phyloP scores from a whole-genome alignment of 495 filamentous ascomycete species.

The Xylaria grammica region DNA sequence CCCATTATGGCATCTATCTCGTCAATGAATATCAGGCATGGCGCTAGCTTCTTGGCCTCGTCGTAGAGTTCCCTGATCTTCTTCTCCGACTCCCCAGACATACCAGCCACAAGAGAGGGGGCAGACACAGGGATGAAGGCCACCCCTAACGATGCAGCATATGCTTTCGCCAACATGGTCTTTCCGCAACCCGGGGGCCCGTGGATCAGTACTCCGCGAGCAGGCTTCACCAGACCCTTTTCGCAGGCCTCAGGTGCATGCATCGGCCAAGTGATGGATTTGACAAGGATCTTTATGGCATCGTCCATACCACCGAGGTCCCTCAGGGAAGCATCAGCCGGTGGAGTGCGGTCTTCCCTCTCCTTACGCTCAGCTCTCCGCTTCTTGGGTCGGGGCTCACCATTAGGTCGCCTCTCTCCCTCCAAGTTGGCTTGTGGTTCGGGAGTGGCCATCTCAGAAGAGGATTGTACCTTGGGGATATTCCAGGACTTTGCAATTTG shows the following conservation, averaged over 20 bases:
- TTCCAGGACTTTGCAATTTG: conserved; percentile 60
- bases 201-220: conserved; percentile 88
- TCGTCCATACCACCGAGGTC: conserved; percentile 88
- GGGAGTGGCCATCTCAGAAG: conserved; percentile 20
- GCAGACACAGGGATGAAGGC: conserved; percentile 89
- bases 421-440: conserved; percentile 25
- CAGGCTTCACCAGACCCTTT: conserved; percentile 72
- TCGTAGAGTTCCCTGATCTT: conserved; percentile 90
- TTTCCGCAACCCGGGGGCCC: conserved; percentile 96
- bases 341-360: conserved; percentile 60
- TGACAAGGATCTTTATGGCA: conserved; percentile 75
- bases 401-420: conserved; percentile 59
- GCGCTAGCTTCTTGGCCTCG: conserved; percentile 84
- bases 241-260: conserved; percentile 59
- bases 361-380: conserved; percentile 54
- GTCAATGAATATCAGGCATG: conserved; percentile 93
- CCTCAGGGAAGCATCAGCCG: conserved; percentile 73
- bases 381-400: conserved; percentile 71
- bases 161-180: conserved; percentile 89
- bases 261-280: conserved; percentile 83
- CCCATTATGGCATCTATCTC: conserved; percentile 97
- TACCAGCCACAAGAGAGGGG: conserved; percentile 87
- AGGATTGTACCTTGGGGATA: conserved; percentile 26
- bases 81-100: conserved; percentile 97
- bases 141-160: conserved; percentile 82